Percentiles rank a stretch among this genome's conserved stretches.
Evolutionary conservation across 345 rosid genomes (phyloP).

Genomic region (Camelina neglecta): DNA sequence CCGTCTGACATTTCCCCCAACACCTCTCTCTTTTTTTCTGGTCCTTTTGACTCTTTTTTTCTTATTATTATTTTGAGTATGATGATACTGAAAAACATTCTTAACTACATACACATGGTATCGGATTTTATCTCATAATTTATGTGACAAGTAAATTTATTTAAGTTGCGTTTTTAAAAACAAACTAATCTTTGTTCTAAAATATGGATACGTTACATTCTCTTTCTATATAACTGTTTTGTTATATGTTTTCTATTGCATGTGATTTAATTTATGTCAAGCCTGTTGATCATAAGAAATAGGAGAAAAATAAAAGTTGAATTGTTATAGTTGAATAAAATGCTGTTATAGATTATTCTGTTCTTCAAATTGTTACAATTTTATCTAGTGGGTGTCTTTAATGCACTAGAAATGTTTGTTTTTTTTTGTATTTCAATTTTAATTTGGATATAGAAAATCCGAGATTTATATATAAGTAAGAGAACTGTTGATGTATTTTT

Average conservation of each 20-base stretch:
- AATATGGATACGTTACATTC: no score
- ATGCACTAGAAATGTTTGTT: no score
- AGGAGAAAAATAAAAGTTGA: neutral
- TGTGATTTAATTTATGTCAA: no score
- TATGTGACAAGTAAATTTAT: no score
- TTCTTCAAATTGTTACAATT: neutral
- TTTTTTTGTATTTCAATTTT: neutral
- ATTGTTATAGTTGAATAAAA: neutral
- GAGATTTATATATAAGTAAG: neutral
- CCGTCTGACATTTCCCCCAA: conserved; percentile 33
- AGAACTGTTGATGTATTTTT: neutral
- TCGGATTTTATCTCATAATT: neutral
- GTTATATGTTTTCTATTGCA: no score
- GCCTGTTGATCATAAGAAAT: no score
- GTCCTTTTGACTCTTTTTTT: conserved; percentile 20
- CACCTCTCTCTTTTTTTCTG: neutral
- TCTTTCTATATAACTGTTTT: no score
- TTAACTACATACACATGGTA: no score
- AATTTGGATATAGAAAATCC: neutral
- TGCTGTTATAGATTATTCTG: neutral
- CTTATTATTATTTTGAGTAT: no score
- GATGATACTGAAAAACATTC: no score
- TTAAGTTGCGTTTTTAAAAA: no score
- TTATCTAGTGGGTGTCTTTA: neutral
- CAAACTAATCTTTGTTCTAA: no score